phyloP scores from a whole-genome alignment of 306 rosid genomes.

The cucumber (Cucumis sativus) region Cucumber_9930_V3 NC_026655.2:29541001-29541500 shows the following conservation, averaged over 20 bases:
- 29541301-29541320: conserved; percentile 82
- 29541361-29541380: conserved; percentile 89
- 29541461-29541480: conserved; percentile 18
- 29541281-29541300: conserved; percentile 37
- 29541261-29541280: neutral
- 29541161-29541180: neutral
- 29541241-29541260: neutral
- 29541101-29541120: neutral
- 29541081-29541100: neutral
- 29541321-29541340: conserved; percentile 85
- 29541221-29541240: neutral
- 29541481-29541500: conserved; percentile 15
- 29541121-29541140: neutral
- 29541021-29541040: neutral
- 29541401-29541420: conserved; percentile 54
- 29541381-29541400: conserved; percentile 82
- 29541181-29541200: neutral
- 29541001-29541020: neutral
- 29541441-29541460: conserved; percentile 15
- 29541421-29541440: conserved; percentile 41
- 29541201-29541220: neutral
- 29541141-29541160: neutral
- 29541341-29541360: conserved; percentile 62
- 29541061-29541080: neutral
- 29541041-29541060: neutral